A percentile compares a stretch with the other conserved stretches of the same genome.
These are phyloP conservation scores for Cytospora chrysosperma DNA, from an alignment of 2,329 filamentous ascomycete species.

Conservation along the genomic window DNA sequence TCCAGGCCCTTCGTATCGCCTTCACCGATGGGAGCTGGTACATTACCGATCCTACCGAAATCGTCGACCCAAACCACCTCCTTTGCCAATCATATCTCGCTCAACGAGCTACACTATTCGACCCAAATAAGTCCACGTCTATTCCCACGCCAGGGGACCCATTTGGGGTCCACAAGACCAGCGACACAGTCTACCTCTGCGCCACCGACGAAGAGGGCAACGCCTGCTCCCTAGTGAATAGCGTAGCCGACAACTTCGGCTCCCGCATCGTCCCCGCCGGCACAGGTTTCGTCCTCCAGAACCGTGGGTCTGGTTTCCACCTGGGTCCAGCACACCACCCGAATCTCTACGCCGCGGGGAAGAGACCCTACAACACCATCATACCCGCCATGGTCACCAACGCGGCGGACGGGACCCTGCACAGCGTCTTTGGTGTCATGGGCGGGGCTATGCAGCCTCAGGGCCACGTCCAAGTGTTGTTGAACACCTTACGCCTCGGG, in stretches of 20 bases:
- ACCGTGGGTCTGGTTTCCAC: slow-evolving; percentile 82
- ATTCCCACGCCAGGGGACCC: slow-evolving; percentile 62
- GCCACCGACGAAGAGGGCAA: slow-evolving; percentile 81
- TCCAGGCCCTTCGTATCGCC: slow-evolving; percentile 84
- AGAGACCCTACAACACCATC: slow-evolving; percentile 93
- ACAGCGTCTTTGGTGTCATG: slow-evolving; percentile 91
- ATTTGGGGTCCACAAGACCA: slow-evolving; percentile 56
- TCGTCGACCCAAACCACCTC: slow-evolving; percentile 39
- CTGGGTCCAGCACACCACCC: slow-evolving; percentile 65
- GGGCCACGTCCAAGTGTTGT: slow-evolving; percentile 85
- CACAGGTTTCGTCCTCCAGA: slow-evolving; percentile 89
- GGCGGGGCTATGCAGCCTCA: slow-evolving; percentile 97
- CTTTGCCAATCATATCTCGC: slow-evolving; percentile 71
- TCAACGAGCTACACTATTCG: slow-evolving; percentile 60
- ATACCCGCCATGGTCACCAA: slow-evolving; percentile 89
- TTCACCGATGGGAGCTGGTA: slow-evolving; percentile 90
- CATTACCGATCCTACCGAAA: slow-evolving; percentile 74
- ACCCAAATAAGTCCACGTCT: slow-evolving; percentile 63
- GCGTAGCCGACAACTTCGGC: slow-evolving; percentile 84
- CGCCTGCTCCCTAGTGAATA: slow-evolving; percentile 93
- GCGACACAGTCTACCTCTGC: slow-evolving; percentile 91
- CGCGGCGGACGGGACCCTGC: slow-evolving; percentile 65
- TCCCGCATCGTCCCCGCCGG: slow-evolving; percentile 80
- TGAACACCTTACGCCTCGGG: slow-evolving; percentile 82
- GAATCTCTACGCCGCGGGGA: slow-evolving; percentile 74